A percentile compares a stretch with the other conserved stretches of the same genome.
phyloP scores from a whole-genome alignment of 2,329 filamentous ascomycete genomes.

The Dendryphion nanum region DNA sequence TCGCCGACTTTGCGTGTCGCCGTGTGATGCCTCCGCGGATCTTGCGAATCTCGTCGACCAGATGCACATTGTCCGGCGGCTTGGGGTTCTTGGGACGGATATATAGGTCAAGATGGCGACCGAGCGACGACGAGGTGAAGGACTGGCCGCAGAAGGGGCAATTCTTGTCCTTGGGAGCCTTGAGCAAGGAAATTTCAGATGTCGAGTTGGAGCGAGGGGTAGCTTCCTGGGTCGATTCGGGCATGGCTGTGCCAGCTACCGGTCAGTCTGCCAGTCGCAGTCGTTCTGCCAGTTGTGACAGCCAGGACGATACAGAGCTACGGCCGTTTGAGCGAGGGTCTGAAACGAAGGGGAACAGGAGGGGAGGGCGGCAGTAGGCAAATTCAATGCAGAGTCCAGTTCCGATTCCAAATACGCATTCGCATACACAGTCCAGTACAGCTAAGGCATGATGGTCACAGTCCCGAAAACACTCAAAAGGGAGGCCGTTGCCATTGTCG shows the following conservation, averaged over 20 bases:
- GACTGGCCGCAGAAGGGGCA: slow-evolving; percentile 86
- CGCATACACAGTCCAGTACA: too few species aligned
- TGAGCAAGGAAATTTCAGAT: slow-evolving; percentile 22
- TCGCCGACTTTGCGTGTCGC: slow-evolving; percentile 71
- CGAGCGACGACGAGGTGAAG: slow-evolving; percentile 91
- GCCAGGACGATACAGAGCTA: background rate
- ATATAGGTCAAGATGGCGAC: slow-evolving; percentile 90
- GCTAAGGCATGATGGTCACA: slow-evolving; percentile 29
- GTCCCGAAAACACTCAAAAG: slow-evolving; percentile 13
- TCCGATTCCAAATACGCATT: too few species aligned
- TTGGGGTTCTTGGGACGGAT: slow-evolving; percentile 93
- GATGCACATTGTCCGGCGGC: slow-evolving; percentile 78
- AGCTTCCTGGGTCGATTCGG: slow-evolving; percentile 24
- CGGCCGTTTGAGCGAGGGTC: background rate
- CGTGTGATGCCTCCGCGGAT: slow-evolving; percentile 83
- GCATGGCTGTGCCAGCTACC: too few species aligned
- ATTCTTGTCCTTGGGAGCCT: slow-evolving; percentile 75
- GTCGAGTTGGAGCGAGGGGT: slow-evolving; percentile 38
- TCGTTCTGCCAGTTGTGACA: too few species aligned
- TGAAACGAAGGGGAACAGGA: slow-evolving; percentile 8
- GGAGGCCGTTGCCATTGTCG: too few species aligned
- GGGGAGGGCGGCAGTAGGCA: slow-evolving; percentile 1
- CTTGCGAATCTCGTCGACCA: slow-evolving; percentile 84
- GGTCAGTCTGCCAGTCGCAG: too few species aligned
- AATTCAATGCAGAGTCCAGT: too few species aligned